Percentiles rank a stretch among this genome's conserved stretches.
Conservation (phyloP, 352 stramenopile species). For the Thalassiosira hispida region DNA sequence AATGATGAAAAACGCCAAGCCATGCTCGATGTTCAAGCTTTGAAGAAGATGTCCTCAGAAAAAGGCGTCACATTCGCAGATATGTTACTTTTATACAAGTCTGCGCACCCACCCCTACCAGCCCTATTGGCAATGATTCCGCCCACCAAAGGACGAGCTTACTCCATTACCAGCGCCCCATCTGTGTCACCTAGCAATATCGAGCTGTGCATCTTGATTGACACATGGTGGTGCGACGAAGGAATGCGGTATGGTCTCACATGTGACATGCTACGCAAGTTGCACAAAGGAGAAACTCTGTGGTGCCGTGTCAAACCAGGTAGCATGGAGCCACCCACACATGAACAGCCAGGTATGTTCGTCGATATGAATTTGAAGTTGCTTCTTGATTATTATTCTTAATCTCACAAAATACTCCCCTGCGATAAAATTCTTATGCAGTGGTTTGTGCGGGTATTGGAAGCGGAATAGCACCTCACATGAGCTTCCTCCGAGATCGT, state of each 20-base stretch:
- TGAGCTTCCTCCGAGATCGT: conserved; percentile 68
- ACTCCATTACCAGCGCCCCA: conserved; percentile 72
- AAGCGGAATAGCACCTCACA: conserved; percentile 65
- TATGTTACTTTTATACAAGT: conserved; percentile 61
- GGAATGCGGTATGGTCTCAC: conserved; percentile 66
- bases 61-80: conserved; percentile 67
- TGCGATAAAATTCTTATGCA: not conserved
- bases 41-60: conserved; percentile 55
- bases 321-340: conserved; percentile 65
- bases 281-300: conserved; percentile 52
- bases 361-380: not conserved
- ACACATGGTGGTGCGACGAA: conserved; percentile 71
- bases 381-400: not conserved
- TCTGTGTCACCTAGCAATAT: conserved; percentile 44
- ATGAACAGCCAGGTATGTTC: conserved; percentile 57
- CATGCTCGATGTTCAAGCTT: conserved; percentile 60
- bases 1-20: conserved; percentile 56
- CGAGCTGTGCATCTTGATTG: conserved; percentile 71
- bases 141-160: conserved; percentile 67
- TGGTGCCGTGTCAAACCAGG: conserved; percentile 66
- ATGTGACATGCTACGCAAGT: conserved; percentile 72
- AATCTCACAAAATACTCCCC: not conserved
- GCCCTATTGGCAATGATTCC: conserved; percentile 73
- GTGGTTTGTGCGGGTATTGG: conserved; percentile 76
- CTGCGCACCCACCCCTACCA: conserved; percentile 59